These are phyloP conservation scores for Botryobasidium botryosum DNA, from an alignment of 768 basidiomycete species.

Conservation along the genomic window DNA sequence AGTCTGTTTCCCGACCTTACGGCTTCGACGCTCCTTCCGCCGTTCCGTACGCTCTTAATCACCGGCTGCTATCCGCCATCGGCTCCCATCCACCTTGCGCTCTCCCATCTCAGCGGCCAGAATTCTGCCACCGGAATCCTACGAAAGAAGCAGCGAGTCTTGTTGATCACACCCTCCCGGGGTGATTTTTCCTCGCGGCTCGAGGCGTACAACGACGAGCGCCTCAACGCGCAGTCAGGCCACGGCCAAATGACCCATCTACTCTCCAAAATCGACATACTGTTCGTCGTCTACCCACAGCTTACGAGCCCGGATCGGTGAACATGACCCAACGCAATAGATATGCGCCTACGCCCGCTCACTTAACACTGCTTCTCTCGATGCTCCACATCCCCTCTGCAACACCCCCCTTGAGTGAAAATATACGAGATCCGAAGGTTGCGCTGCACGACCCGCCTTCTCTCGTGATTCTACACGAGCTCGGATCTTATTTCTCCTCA, in stretches of 20 bases:
- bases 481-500: no score
- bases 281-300: no score
- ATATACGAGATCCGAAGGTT: constrained; percentile 17
- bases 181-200: constrained; percentile 30
- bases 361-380: constrained; percentile 36
- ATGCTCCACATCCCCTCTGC: no score
- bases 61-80: constrained; percentile 47
- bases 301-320: no score
- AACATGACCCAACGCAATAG: constrained; percentile 6
- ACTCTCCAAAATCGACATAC: constrained; percentile 31
- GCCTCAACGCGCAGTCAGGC: constrained; percentile 23
- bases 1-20: no score
- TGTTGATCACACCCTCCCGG: no score
- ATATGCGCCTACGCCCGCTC: constrained; percentile 45
- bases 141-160: constrained; percentile 25
- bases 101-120: constrained; percentile 33
- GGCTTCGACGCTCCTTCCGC: constrained; percentile 25
- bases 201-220: constrained; percentile 32
- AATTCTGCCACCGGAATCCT: constrained; percentile 24
- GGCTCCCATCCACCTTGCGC: constrained; percentile 48
- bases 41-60: constrained; percentile 41
- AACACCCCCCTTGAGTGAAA: constrained; percentile 14
- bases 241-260: constrained; percentile 23
- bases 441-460: constrained; percentile 27
- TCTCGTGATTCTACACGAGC: constrained; percentile 45